Percentiles rank a stretch among this genome's conserved stretches.
Evolutionary conservation across 164 flowering plant species (phyloP).

Genomic region (Vitis cinerea): DNA sequence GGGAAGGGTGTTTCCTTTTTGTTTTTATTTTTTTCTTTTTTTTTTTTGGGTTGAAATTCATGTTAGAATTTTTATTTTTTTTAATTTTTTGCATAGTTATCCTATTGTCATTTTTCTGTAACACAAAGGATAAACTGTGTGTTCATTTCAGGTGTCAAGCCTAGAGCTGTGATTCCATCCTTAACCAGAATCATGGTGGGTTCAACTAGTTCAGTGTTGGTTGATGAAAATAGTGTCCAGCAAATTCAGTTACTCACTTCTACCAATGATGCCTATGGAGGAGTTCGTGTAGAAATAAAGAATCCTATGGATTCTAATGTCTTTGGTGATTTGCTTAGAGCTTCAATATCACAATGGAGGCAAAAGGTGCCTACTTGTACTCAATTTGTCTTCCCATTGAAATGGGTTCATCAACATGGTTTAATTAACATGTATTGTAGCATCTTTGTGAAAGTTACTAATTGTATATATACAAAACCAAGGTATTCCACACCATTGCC

Average conservation of each 20-base stretch:
- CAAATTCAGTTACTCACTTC: constrained; percentile 23
- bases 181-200: constrained; percentile 3
- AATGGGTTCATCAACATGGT: too few relatives aligned
- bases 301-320: constrained; percentile 36
- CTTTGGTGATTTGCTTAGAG: constrained; percentile 21
- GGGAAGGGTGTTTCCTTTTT: too few relatives aligned
- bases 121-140: too few relatives aligned
- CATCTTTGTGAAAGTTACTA: too few relatives aligned
- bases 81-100: too few relatives aligned
- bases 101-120: too few relatives aligned
- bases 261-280: constrained; percentile 37
- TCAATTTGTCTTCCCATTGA: too few relatives aligned
- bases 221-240: constrained; percentile 6
- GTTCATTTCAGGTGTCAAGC: not conserved
- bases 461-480: too few relatives aligned
- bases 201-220: constrained; percentile 2
- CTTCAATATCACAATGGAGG: constrained; percentile 44
- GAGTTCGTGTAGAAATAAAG: constrained; percentile 40
- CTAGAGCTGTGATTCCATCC: not conserved
- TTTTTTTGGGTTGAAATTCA: not conserved
- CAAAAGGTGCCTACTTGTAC: constrained; percentile 28
- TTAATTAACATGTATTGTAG: too few relatives aligned
- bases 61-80: not conserved
- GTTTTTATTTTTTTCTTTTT: not conserved
- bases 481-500: too few relatives aligned